Evolutionary conservation across 208 protist species (phyloP), one percentile per base, ranked within the genome.

Genomic region (Crithidia bombi): DNA sequence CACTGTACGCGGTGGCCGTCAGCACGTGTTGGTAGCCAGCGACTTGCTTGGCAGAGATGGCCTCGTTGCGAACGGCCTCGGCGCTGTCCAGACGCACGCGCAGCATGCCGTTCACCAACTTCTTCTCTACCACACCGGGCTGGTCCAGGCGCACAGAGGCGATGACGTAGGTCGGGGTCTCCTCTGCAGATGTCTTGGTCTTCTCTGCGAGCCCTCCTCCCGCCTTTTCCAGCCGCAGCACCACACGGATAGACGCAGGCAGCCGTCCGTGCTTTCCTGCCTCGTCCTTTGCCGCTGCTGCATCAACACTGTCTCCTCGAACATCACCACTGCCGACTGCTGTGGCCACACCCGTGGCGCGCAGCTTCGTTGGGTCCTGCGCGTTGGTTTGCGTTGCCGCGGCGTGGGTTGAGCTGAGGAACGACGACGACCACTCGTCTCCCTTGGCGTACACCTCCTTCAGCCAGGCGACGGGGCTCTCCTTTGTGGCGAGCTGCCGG

Each of bases 1-100:
- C 83, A 50, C 75, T 79, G 77, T 89, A 89, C n/a, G 86, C 89
- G 4, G 76, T 77, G 41, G 89, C 81, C n/a, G 75, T 81, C 33
- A 90, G 68, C 30, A 91, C 54, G 77, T 90, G 72, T 38, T 90
- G 83, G 52, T 80, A 70, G 10, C 72, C 72, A 4, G 81, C 73
- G 25, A 90, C 61, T 30, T 80, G 51, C 32, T 78, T 73, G 23
- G 78, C 23, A 3, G 55, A 59, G 30, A 69, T 44, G 6, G 59
- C 57, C 26, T 66, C 55, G 51, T 65, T 54, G 14, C 73, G 35
- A 4, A 47, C 67, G 9, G 64, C 83, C 56, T 81, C 71, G 1
- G 86, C 86, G 17, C 65, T 59, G 19, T 50, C 51, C 12, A 90
- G 63, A 44, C 68, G 65, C 46, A 90, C 69, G 7, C 30, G 65